A percentile compares a stretch with the other conserved stretches of the same genome.
Evolutionary conservation across 73 alveolate species (phyloP).

Genomic region (Paramecium biaurelia): DNA sequence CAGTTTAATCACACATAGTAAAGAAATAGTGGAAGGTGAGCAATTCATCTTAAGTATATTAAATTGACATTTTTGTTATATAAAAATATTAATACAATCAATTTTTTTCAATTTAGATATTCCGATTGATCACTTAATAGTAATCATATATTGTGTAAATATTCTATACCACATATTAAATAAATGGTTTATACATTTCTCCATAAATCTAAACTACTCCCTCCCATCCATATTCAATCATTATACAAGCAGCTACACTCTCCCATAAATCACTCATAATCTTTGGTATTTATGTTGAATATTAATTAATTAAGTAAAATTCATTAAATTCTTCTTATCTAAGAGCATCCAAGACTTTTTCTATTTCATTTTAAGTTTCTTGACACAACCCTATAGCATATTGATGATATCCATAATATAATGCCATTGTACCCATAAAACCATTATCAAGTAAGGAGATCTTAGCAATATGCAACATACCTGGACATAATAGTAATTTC

Average conservation of each 20-base stretch:
- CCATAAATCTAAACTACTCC: background rate
- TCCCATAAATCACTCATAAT: slow-evolving; percentile 33
- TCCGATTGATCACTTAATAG: background rate
- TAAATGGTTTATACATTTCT: background rate
- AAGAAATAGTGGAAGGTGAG: background rate
- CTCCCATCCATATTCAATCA: slow-evolving; percentile 34
- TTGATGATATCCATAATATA: slow-evolving; percentile 32
- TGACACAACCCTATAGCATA: background rate
- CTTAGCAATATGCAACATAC: slow-evolving; percentile 19
- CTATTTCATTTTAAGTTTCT: background rate
- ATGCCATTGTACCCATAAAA: slow-evolving; percentile 46
- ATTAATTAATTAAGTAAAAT: background rate
- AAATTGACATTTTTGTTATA: background rate
- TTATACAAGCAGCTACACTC: slow-evolving; percentile 7
- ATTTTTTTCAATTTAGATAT: background rate
- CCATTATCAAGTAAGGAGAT: background rate
- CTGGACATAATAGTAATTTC: background rate
- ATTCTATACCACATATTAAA: background rate
- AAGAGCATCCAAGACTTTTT: background rate
- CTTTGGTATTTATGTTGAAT: background rate
- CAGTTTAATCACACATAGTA: background rate
- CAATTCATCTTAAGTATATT: background rate
- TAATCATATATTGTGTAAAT: background rate
- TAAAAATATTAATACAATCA: background rate
- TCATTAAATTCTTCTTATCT: background rate